A percentile compares a stretch with the other conserved stretches of the same genome.
phyloP scores from a whole-genome alignment of 2,329 filamentous ascomycete genomes.

The Exophiala calicioides region DNA sequence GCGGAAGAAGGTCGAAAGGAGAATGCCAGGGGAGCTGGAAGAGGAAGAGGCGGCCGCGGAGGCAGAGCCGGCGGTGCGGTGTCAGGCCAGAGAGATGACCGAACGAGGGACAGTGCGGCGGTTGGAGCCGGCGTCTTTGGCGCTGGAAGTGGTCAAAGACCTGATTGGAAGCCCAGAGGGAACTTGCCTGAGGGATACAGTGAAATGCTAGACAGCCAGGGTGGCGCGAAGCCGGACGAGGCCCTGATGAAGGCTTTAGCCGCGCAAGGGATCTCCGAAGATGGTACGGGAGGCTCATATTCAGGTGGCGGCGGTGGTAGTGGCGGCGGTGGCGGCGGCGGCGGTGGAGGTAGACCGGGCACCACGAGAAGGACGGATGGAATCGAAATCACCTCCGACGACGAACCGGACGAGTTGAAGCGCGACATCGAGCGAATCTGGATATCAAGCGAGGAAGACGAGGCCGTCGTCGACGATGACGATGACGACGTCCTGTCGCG shows the following conservation, averaged over 20 bases:
- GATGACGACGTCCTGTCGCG: constrained; percentile 38
- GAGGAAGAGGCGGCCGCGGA: constrained; percentile 16
- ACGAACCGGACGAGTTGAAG: constrained; percentile 51
- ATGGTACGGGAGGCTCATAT: constrained; percentile 32
- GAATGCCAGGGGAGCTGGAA: constrained; percentile 12
- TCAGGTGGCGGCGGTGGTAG: constrained; percentile 35
- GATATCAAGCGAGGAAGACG: constrained; percentile 56
- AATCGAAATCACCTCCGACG: constrained; percentile 51
- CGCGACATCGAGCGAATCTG: constrained; percentile 57
- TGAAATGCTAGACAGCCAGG: constrained; percentile 30
- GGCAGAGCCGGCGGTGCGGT: constrained; percentile 10
- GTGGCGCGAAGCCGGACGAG: constrained; percentile 4
- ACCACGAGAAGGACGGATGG: constrained; percentile 34
- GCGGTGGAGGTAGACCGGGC: constrained; percentile 16
- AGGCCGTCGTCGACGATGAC: too few relatives aligned
- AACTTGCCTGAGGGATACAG: constrained; percentile 30
- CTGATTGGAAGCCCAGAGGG: constrained; percentile 33
- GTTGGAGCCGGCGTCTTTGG: constrained; percentile 28
- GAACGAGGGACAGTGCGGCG: constrained; percentile 3
- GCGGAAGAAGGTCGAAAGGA: constrained; percentile 18
- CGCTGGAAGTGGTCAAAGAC: constrained; percentile 15
- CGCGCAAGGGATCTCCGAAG: constrained; percentile 29
- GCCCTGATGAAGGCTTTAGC: constrained; percentile 28
- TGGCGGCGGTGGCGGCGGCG: constrained; percentile 34
- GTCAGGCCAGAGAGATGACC: constrained; percentile 10